phyloP scores from a whole-genome alignment of 306 rosid species.

The Trifolium fragiferum region DNA sequence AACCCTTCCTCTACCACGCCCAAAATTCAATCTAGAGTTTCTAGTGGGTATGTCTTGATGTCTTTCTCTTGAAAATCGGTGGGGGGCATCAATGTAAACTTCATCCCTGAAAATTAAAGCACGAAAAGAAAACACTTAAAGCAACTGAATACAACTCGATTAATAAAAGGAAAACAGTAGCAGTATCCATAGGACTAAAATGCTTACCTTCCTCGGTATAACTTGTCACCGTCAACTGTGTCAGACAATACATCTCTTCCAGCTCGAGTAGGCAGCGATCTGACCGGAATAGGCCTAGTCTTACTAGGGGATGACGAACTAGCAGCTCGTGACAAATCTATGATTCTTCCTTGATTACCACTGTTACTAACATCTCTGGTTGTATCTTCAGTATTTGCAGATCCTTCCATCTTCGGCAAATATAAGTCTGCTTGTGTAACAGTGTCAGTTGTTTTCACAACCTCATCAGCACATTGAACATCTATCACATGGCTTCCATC shows the following conservation, averaged over 20 bases:
- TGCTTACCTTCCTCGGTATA: slow-evolving; percentile 79
- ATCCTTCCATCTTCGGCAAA: slow-evolving; percentile 52
- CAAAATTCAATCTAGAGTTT: slow-evolving; percentile 66
- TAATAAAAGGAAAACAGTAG: not conserved
- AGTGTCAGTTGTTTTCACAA: slow-evolving; percentile 49
- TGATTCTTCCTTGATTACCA: slow-evolving; percentile 70
- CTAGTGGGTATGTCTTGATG: slow-evolving; percentile 68
- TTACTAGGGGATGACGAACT: slow-evolving; percentile 59
- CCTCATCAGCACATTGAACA: slow-evolving; percentile 52
- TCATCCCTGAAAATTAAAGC: slow-evolving; percentile 71
- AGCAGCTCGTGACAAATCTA: slow-evolving; percentile 67
- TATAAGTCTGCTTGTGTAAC: slow-evolving; percentile 44
- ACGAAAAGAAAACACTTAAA: slow-evolving; percentile 12
- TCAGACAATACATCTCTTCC: slow-evolving; percentile 66
- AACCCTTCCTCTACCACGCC: slow-evolving; percentile 74
- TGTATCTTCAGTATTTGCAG: slow-evolving; percentile 57
- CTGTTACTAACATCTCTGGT: slow-evolving; percentile 54
- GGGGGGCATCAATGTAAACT: slow-evolving; percentile 56
- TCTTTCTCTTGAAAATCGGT: slow-evolving; percentile 71
- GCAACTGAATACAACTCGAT: slow-evolving; percentile 16
- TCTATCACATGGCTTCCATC: slow-evolving; percentile 49
- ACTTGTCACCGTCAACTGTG: slow-evolving; percentile 53
- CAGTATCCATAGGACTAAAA: not conserved
- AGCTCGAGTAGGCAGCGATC: slow-evolving; percentile 51
- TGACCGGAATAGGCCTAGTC: slow-evolving; percentile 57